These are phyloP conservation scores for Albizia julibrissin DNA, from an alignment of 306 rosid species.

Conservation along the genomic window DNA sequence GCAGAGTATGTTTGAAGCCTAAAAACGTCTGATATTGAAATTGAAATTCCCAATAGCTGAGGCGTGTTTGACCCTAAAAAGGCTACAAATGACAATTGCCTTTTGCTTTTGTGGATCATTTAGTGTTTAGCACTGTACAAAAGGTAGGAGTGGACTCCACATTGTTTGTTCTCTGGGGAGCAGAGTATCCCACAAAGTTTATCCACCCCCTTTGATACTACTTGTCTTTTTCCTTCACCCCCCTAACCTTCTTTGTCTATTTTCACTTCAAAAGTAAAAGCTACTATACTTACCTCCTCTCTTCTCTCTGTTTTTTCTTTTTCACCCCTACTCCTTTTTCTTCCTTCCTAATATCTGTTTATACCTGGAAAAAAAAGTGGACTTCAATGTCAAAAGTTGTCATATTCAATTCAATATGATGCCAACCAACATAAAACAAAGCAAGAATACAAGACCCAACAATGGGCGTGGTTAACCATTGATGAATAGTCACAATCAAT, in stretches of 20 bases:
- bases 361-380: constrained; percentile 47
- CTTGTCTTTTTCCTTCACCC: constrained; percentile 56
- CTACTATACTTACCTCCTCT: constrained; percentile 38
- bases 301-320: not conserved
- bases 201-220: constrained; percentile 49
- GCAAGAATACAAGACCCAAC: not conserved
- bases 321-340: constrained; percentile 24
- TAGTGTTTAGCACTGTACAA: constrained; percentile 51
- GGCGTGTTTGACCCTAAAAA: constrained; percentile 64
- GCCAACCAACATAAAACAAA: not conserved
- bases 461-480: not conserved
- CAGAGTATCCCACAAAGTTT: constrained; percentile 87
- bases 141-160: constrained; percentile 72
- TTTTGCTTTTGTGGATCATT: constrained; percentile 42
- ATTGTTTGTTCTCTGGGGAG: constrained; percentile 60
- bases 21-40: constrained; percentile 30
- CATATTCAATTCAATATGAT: not conserved
- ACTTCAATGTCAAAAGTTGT: constrained; percentile 25
- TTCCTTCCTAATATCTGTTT: constrained; percentile 30
- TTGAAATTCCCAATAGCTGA: constrained; percentile 50
- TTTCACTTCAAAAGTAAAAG: constrained; percentile 54
- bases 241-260: constrained; percentile 47
- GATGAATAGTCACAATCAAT: not conserved
- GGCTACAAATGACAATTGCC: constrained; percentile 37
- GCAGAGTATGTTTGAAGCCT: constrained; percentile 43